phyloP scores from a whole-genome alignment of 2,329 filamentous ascomycete species.

The Claviceps spartinae region DNA sequence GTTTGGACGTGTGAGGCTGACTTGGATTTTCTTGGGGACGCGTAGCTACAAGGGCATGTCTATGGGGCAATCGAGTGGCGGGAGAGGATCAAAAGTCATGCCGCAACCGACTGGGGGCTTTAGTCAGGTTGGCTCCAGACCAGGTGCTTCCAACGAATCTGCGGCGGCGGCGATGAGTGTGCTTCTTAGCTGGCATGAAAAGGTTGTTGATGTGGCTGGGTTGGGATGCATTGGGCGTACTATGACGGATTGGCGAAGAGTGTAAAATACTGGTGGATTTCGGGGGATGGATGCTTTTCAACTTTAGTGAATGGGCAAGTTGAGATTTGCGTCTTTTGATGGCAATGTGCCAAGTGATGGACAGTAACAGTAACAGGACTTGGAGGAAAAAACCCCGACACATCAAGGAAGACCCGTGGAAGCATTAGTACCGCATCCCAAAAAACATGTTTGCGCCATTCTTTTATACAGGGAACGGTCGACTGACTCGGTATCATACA shows the following conservation, averaged over 20 bases:
- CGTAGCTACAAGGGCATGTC: slow-evolving; percentile 83
- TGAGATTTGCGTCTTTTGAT: background rate
- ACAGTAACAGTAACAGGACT: too few relatives aligned
- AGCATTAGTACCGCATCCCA: background rate
- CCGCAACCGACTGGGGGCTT: slow-evolving; percentile 73
- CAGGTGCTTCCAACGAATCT: slow-evolving; percentile 45
- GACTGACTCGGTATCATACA: background rate
- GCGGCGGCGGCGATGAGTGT: slow-evolving; percentile 91
- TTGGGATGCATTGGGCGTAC: slow-evolving; percentile 82
- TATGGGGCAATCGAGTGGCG: slow-evolving; percentile 23
- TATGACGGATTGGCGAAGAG: slow-evolving; percentile 92
- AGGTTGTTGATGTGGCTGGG: slow-evolving; percentile 87
- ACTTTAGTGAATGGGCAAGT: background rate
- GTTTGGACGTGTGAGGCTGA: background rate
- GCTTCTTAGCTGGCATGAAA: slow-evolving; percentile 95
- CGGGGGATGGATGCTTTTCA: background rate
- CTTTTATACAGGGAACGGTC: background rate
- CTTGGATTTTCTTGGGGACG: background rate
- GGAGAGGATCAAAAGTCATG: slow-evolving; percentile 28
- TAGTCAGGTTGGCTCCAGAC: slow-evolving; percentile 56
- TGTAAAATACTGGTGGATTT: slow-evolving; percentile 11
- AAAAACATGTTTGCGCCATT: background rate
- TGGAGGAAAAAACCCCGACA: too few relatives aligned
- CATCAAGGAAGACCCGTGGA: too few relatives aligned
- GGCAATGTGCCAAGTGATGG: background rate